Evolutionary conservation across 306 rosid species (phyloP).

Genomic region (Coriaria nepalensis): DNA sequence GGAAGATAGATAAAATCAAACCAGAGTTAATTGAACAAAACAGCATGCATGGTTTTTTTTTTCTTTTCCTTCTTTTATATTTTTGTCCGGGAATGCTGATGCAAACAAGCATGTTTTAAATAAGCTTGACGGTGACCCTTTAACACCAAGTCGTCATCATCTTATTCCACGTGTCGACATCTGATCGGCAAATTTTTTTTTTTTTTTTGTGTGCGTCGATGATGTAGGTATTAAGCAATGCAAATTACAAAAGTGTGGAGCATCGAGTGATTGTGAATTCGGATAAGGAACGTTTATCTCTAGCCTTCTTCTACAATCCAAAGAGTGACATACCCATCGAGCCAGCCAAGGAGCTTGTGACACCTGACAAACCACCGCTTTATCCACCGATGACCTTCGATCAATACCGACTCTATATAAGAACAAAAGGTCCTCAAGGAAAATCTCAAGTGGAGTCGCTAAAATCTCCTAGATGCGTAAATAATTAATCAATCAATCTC

Average conservation of each 20-base stretch:
- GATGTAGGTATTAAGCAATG: slow-evolving; percentile 65
- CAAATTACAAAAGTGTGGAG: slow-evolving; percentile 76
- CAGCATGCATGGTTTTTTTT: neutral
- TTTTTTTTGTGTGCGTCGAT: no score
- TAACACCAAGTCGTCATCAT: no score
- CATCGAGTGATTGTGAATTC: slow-evolving; percentile 87
- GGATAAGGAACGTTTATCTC: slow-evolving; percentile 46
- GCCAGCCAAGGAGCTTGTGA: slow-evolving; percentile 48
- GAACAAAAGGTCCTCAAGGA: slow-evolving; percentile 66
- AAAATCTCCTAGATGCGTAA: slow-evolving; percentile 24
- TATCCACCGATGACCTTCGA: slow-evolving; percentile 73
- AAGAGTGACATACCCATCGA: slow-evolving; percentile 66
- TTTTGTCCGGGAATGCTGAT: no score
- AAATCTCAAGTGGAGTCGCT: slow-evolving; percentile 75
- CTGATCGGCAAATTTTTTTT: no score
- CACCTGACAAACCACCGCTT: slow-evolving; percentile 36
- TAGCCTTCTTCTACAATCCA: slow-evolving; percentile 95
- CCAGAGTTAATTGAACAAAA: no score
- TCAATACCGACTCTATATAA: slow-evolving; percentile 64
- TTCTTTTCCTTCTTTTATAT: no score
- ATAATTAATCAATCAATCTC: no score
- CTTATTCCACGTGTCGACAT: no score
- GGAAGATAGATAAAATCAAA: no score
- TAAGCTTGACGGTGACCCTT: no score
- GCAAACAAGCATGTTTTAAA: no score